Evolutionary conservation across 495 filamentous ascomycete species (phyloP), one percentile per base, ranked within the genome.

Genomic region (Astrothelium macrocarpum): DNA sequence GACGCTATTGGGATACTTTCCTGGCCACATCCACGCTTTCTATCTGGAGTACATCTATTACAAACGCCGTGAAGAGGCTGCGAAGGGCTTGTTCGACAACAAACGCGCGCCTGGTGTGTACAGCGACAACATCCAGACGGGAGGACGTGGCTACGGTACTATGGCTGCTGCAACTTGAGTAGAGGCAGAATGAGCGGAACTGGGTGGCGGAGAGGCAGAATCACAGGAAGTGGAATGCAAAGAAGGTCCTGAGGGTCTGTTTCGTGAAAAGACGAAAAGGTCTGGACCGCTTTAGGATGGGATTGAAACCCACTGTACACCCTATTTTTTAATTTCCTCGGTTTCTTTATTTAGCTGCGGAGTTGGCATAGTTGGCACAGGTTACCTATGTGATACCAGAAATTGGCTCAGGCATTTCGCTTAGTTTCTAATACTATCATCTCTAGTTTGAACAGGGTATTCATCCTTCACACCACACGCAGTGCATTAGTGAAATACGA

Each of bases 11-110:
- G 85, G 83, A 79, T 87, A 73, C 70, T 80, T 72, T 39, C 66
- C 42, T 20, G 59, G 62, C 18, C 86, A 93, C 66, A 82, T 96
- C 29, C 93, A 96, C 71, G 93, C 90, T 7, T 95, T 95, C 77
- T 97, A 97, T 71, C 68, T 96, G 62, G 85, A 91, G 75, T 96
- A 90, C 69, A 81, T 95, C 59, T 96, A 94, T 72, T 96, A 87
- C 68, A 79, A 89, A 34, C 86, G 88, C 16, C 79, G 80, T 60
- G 82, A 88, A 49, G 79, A 83, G 43, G 78, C 79, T 26, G 71
- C 77, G 16, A 67, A 76, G 2, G 87, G 88, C 12, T 70, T 77
- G 1, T 69, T 79, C 42, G 71, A 74, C 1, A 70, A 73, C 42
- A 64, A 70, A 5, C 77, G 78, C 11, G 90, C 89, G 0, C 85